Evolutionary conservation across 108 stramenopile species (phyloP), one percentile per base, ranked within the genome.

Genomic region (Parietichytrium sp.): DNA sequence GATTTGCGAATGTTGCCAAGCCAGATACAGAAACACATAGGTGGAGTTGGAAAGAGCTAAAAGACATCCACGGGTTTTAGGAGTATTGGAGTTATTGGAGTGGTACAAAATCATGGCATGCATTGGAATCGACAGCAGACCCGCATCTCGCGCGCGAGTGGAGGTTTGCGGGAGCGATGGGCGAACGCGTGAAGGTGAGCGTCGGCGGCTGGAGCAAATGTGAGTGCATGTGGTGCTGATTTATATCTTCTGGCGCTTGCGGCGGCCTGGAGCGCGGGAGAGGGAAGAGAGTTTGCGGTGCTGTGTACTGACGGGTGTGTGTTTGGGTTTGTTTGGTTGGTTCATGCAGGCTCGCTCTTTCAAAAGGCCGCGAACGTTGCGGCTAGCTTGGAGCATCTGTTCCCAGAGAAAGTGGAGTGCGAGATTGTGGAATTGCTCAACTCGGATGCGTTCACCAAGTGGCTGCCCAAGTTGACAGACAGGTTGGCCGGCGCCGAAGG

Each of bases 391-490:
- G 48, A 79, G 52, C 30, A 30, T 8, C 72, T 84, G 15, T 84
- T 80, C 80, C 83, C 80, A 4, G 42, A 84, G 8, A 26, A 50
- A 6, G 36, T 49, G 27, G 47, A 45, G 31, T 29, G 30, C 18
- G 48, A 79, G 8, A 80, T 84, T 29, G 49, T 51, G n/a, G 83
- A 84, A 29, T 51, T 49, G 0, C 38, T 30, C 7, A 84, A 49
- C 38, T 13, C 16, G n/a, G 29, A 80, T 12, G 83, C 78, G 8
- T 84, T 51, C 54, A 54, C 26, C 42, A 79, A 16, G 20, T 84
- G 83, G 83, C 45, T 84, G 54, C 52, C 80, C 29, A 53, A 45
- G 27, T 38, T 47, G 15, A 47, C 20, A 20, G 79, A 79, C 13
- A 38, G 16, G n/a, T 25, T 84, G 4, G 52, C 49, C 8, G 78